Evolutionary conservation across 148 eudicot genomes (phyloP), one percentile per base, ranked within the genome.

Genomic region (Amaranthus palmeri): DNA sequence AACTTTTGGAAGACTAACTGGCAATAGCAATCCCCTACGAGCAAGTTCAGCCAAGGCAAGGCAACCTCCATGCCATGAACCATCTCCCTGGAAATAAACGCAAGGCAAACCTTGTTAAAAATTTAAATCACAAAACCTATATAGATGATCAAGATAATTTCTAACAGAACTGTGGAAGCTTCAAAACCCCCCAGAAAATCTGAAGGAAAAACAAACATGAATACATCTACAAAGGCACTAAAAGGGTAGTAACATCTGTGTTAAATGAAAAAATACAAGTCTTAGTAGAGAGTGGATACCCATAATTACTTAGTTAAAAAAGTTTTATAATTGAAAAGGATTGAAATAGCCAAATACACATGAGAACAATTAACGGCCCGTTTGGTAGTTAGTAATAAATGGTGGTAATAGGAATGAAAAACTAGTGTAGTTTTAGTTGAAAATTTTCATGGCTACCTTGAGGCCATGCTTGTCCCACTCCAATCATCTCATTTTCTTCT

Each of bases 11-110:
- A 95, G 91, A 79, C 92, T 95, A 79, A 85, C 64, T 11, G 98
- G 98, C 74, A 95, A 83, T 61, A 95, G 93, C 80, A 91, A 78
- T 76, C 98, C 98, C 86, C 98, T 85, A 70, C 98, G 98, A 77
- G 97, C 98, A 76, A 95, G 86, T 85, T 95, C 98, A 68, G 96
- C 98, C 87, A 95, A 80, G 65, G 98, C 98, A 74, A 95, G 82
- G 85, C 98, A 95, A 68, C 98, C 97, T 65, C 98, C 98, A 80
- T 95, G 98, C 98, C 98, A 95, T 36, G 98, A 95, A 76, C 98
- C 97, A 89, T 95, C 98, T 67, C 98, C 98, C 98, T 95, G 76
- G 50, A 73, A 72, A 61, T 55, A 17, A 64, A 14, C 72, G 54
- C 52, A n/a, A 67, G 46, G 18, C 11, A 70, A 9, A 68, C 72